Evolutionary conservation across 2,329 filamentous ascomycete genomes (phyloP), one percentile per base, ranked within the genome.

Genomic region (Magnaporthiopsis poae): DNA sequence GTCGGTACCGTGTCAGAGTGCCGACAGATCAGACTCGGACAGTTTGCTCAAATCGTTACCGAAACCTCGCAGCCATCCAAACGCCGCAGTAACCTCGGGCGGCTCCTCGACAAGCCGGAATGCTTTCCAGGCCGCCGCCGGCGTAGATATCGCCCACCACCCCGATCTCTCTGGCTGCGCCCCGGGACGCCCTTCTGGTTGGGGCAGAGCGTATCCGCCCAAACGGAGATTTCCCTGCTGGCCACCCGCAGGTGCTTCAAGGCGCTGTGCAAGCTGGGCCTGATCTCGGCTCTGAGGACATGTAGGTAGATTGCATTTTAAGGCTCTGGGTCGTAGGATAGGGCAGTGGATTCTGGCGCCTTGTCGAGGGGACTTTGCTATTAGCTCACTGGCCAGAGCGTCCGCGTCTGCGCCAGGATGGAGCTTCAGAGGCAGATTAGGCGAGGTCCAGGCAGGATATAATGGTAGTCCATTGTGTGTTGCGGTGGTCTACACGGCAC

Each of bases 161-260:
- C 62, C 31, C 33, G n/a, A 71, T 68, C 25, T 71, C 31, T 68
- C n/a, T 61, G 13, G 61, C 33, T 65, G 31, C 18, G 72, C 72
- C 70, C 68, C 13, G 65, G 8, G 21, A 66, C 27, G 60, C 69
- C 61, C 9, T 67, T 21, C 66, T 71, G 67, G 62, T 68, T 67
- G 67, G 71, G 71, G 67, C 72, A 69, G 21, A 70, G 36, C 21
- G 66, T 60, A 63, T 71, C 67, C 12, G 69, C 66, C 69, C 67
- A 70, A 15, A 71, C 56, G 3, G 52, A 13, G 27, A 3, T 0
- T 15, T 27, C 21, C 5, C 9, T 9, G 12, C 25, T 5, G 33
- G 61, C 33, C n/a, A 9, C 8, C 25, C 61, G 35, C 18, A 63
- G 31, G 9, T 63, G 61, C 21, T 27, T 27, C 35, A 46, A 63